phyloP scores from a whole-genome alignment of 768 basidiomycete genomes.

The Amanita inopinata region DNA sequence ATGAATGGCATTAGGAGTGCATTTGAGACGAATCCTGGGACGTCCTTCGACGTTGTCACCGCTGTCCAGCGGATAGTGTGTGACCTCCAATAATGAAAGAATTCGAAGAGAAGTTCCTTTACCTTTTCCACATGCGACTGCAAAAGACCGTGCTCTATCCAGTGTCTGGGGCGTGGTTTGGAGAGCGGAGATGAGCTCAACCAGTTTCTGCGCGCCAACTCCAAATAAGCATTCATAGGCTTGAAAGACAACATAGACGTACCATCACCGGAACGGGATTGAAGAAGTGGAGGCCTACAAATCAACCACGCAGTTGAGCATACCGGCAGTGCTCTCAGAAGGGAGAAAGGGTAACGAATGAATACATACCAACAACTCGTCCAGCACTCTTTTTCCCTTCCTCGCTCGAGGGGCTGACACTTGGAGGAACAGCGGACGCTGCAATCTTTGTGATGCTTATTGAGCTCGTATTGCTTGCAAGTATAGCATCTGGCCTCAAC shows the following conservation, averaged over 20 bases:
- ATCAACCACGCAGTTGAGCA: no score
- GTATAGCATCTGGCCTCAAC: constrained; percentile 62
- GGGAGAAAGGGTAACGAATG: not conserved
- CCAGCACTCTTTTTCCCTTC: constrained; percentile 55
- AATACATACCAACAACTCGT: constrained; percentile 67
- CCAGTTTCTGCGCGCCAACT: constrained; percentile 54
- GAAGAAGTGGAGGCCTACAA: constrained; percentile 87
- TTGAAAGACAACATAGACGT: constrained; percentile 15
- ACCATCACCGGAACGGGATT: constrained; percentile 98
- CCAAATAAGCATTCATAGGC: not conserved
- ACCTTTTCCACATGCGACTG: constrained; percentile 87
- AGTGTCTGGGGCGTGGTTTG: constrained; percentile 80
- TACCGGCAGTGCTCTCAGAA: not conserved
- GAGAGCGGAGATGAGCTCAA: constrained; percentile 89
- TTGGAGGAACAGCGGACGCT: constrained; percentile 57
- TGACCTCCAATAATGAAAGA: not conserved
- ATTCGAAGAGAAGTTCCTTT: no score
- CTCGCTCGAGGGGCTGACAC: constrained; percentile 46
- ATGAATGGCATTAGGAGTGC: constrained; percentile 95
- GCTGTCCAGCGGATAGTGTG: constrained; percentile 34
- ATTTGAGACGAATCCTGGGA: constrained; percentile 93
- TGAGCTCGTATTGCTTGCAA: constrained; percentile 90
- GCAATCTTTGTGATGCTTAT: constrained; percentile 95
- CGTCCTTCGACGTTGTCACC: constrained; percentile 85
- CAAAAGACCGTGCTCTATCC: constrained; percentile 70